Percentiles rank a stretch among this genome's conserved stretches.
Conservation (phyloP, 371 early-diverging fungal genomes). For the Lichtheimia corymbifera region DNA sequence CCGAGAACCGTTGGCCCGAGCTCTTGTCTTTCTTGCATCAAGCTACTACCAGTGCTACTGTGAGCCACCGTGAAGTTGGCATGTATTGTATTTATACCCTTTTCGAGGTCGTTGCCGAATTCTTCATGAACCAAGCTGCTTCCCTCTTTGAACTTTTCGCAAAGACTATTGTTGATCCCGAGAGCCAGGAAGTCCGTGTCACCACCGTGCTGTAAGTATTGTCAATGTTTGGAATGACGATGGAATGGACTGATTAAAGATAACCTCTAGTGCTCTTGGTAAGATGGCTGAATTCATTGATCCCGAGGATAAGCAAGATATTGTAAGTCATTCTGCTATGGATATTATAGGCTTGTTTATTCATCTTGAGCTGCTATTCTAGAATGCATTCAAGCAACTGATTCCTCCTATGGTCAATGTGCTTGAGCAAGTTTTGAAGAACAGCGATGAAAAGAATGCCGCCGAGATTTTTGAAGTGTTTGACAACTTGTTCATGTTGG, state of each 20-base stretch:
- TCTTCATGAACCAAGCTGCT: constrained; percentile 59
- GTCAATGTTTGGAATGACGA: neutral
- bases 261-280: constrained; percentile 59
- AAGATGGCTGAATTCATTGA: constrained; percentile 85
- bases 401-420: constrained; percentile 86
- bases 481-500: constrained; percentile 71
- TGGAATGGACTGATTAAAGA: neutral
- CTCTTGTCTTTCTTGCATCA: constrained; percentile 72
- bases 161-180: constrained; percentile 73
- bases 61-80: constrained; percentile 83
- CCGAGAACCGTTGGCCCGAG: constrained; percentile 76
- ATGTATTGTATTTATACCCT: constrained; percentile 79
- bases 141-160: constrained; percentile 73
- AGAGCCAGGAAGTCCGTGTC: constrained; percentile 76
- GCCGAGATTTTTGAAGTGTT: constrained; percentile 83
- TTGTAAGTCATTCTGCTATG: constrained; percentile 42
- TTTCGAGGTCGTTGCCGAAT: constrained; percentile 81
- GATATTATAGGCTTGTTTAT: neutral
- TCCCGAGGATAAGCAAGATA: constrained; percentile 59
- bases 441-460: constrained; percentile 74
- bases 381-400: constrained; percentile 28
- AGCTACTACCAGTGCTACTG: constrained; percentile 65
- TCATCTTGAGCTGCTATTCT: neutral
- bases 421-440: constrained; percentile 70
- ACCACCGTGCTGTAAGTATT: constrained; percentile 65